These are phyloP conservation scores for Nakaseomyces uthaithaninus DNA, from an alignment of 1,139 yeast species.

Conservation along the genomic window DNA sequence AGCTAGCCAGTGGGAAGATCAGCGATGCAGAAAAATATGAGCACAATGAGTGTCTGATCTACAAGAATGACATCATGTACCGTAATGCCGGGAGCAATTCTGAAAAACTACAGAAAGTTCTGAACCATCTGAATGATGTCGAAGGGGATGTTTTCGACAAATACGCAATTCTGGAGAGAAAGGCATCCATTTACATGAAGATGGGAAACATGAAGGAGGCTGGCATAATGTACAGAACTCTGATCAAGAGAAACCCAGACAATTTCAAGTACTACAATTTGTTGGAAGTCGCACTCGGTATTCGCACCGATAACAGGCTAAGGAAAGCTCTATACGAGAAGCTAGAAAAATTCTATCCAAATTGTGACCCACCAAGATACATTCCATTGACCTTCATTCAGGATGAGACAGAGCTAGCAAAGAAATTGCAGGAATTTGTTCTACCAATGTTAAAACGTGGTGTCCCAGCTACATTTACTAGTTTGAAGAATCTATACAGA, in stretches of 20 bases:
- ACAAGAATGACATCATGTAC: constrained; percentile 58
- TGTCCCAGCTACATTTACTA: constrained; percentile 84
- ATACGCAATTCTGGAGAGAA: constrained; percentile 53
- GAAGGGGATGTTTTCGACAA: constrained; percentile 54
- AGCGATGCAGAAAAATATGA: constrained; percentile 63
- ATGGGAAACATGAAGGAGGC: constrained; percentile 51
- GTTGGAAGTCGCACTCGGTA: constrained; percentile 56
- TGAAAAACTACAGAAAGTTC: constrained; percentile 46
- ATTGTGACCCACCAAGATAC: constrained; percentile 70
- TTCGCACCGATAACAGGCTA: constrained; percentile 34
- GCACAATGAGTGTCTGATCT: constrained; percentile 71
- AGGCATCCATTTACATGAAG: constrained; percentile 50
- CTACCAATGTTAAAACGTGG: constrained; percentile 61
- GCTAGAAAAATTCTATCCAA: constrained; percentile 65
- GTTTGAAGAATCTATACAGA: constrained; percentile 71
- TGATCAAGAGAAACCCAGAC: constrained; percentile 84
- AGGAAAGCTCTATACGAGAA: constrained; percentile 55
- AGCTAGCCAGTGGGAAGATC: constrained; percentile 58
- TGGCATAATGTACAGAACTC: constrained; percentile 54
- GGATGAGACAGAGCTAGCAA: constrained; percentile 43
- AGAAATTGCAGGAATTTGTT: constrained; percentile 46
- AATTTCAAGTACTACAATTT: constrained; percentile 54
- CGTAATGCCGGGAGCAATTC: constrained; percentile 48
- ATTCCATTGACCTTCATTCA: constrained; percentile 69
- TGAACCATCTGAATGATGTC: constrained; percentile 50